Evolutionary conservation across 192 early-diverging fungal genomes (phyloP).

Genomic region (Backusella australiensis): DNA sequence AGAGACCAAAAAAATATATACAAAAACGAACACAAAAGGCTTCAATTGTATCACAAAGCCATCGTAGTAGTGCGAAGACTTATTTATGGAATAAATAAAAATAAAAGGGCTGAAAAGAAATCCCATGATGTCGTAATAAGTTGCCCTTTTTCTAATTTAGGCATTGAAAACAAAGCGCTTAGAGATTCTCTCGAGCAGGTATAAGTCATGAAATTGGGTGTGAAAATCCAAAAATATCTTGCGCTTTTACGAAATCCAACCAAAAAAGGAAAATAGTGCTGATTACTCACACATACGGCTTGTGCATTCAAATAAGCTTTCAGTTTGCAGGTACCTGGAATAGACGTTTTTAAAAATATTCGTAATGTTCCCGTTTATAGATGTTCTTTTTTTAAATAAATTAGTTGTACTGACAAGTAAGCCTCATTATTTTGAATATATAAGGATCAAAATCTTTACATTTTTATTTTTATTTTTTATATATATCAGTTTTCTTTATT

Average conservation of each 20-base stretch:
- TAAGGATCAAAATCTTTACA: neutral
- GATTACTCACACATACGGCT: neutral
- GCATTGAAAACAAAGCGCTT: neutral
- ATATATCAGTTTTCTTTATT: neutral
- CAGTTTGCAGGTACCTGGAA: neutral
- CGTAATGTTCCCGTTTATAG: neutral
- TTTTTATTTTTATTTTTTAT: neutral
- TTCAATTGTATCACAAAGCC: neutral
- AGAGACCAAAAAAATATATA: neutral
- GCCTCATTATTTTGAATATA: conserved; percentile 7
- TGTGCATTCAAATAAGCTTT: neutral
- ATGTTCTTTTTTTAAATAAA: neutral
- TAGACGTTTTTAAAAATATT: neutral
- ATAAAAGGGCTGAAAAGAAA: neutral
- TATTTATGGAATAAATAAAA: neutral
- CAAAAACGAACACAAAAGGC: neutral
- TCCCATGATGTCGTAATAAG: neutral
- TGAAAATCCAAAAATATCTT: neutral
- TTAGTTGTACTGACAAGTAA: neutral
- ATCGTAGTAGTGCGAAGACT: neutral
- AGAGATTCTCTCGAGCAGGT: neutral
- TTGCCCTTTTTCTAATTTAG: neutral
- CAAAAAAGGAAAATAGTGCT: neutral
- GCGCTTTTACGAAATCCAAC: neutral
- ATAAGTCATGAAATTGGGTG: neutral